These are phyloP conservation scores for Russula vinacea DNA, from an alignment of 768 basidiomycete species.

Conservation along the genomic window DNA sequence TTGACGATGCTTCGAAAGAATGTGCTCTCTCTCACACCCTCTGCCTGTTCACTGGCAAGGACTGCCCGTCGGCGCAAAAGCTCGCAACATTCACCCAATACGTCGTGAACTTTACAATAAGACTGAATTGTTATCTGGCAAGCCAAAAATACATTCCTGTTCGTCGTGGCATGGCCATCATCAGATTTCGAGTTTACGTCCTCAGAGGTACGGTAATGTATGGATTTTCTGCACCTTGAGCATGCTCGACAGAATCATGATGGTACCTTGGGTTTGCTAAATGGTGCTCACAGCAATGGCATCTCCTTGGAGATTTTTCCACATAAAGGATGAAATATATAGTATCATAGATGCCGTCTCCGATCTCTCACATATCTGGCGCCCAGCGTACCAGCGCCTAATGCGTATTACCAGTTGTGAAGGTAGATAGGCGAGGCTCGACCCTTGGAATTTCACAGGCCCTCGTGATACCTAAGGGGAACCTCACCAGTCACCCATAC, in stretches of 20 bases:
- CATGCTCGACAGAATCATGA: slow-evolving; percentile 9
- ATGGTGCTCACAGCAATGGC: not conserved
- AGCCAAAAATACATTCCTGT: not conserved
- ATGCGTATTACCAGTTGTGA: not conserved
- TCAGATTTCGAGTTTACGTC: slow-evolving; percentile 7
- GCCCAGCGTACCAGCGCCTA: slow-evolving; percentile 1
- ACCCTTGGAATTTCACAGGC: slow-evolving; percentile 3
- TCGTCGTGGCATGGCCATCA: not conserved
- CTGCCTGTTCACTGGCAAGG: not conserved
- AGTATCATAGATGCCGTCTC: slow-evolving; percentile 2
- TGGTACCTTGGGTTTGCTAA: slow-evolving; percentile 18
- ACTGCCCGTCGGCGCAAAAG: not conserved
- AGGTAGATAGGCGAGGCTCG: not conserved
- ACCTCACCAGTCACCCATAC: slow-evolving; percentile 3
- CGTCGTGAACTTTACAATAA: not conserved
- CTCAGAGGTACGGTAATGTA: not conserved
- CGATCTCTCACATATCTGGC: slow-evolving; percentile 1
- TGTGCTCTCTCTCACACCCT: not conserved
- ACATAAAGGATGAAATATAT: not conserved
- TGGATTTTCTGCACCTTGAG: not conserved
- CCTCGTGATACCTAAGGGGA: slow-evolving; percentile 11
- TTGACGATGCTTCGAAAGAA: not conserved
- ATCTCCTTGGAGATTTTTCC: slow-evolving; percentile 23
- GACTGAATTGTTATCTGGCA: not conserved
- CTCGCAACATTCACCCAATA: not conserved